Base-by-base conservation (phyloP, 306 rosid genomes). In the Glycyrrhiza uralensis region DNA sequence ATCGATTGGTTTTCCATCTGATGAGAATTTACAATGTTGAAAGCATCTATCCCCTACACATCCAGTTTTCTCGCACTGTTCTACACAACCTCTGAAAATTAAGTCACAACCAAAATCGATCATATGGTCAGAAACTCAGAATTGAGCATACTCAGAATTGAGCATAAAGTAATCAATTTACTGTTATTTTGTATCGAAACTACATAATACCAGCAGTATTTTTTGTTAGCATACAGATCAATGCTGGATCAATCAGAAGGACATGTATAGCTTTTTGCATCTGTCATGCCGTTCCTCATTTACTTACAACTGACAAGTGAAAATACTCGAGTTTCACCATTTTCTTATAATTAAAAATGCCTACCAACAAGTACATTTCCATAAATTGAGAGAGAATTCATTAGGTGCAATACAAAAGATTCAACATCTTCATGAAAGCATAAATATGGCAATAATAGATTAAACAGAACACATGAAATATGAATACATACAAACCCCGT, bases 1-100 rank as follows among this genome's bases (percentile, higher is more conserved):
- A 85, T 91, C 97, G 55, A 94, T 79, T 51, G 99, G 91, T 74
- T 91, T 89, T 74, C 97, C 99, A 76, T 94, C 96, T 17, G 97
- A 94, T 57, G 99, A 89, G 80, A 94, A 94, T 85, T 94, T 91
- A 85, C 97, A 94, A 79, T 94, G 96, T 55, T 91, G 99, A 83
- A 94, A 94, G 80, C 99, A 94, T 69, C 54, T 91, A 44, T 72
- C 76, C 50, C 96, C 92, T 20, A 91, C 95, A 44, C 99, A 94
- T 63, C 97, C 99, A 72, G 97, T 83, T 75, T 85, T 85, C 83
- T 89, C 90, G 4, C 99, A 94, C 80, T 79, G 85, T 55, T 82
- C 89, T 72, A 89, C 86, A 58, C 99, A 94, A 54, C 62, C 85
- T 86, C 97, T 94, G 82, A 57, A 78, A 80, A 58, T 76, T 26